Evolutionary conservation across 1,284 basidiomycete genomes (phyloP), one percentile per base, ranked within the genome.

Genomic region (Phlebopus sp.): DNA sequence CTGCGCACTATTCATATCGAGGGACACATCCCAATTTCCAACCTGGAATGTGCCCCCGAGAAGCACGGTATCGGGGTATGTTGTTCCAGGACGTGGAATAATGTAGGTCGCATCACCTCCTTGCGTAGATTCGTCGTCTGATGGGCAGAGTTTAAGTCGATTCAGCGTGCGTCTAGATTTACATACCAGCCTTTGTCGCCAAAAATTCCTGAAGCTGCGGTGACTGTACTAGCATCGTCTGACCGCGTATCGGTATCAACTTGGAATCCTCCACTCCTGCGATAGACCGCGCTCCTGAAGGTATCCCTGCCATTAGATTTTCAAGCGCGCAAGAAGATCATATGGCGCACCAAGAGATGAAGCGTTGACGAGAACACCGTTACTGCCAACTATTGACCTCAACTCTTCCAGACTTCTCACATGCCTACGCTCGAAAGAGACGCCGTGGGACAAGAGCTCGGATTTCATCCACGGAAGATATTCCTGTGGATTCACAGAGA

Each of bases 221-320:
- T 2, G 81, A 78, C 44, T 75, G 62, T 21, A 83, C 76, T 21
- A 86, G 68, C 17, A 88, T 78, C 0, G 82, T 78, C 64, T 90
- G 87, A 1, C 87, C 87, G n/a, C 83, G 74, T 50, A 86, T 80
- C 4, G 87, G 86, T 57, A 75, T 76, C 19, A 85, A 71, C 14
- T 62, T 63, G 37, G 59, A 57, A 55, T 84, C 80, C 46, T 81
- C 72, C 8, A 88, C 79, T 7, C 82, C 84, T n/a, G 81, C 68
- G 30, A 86, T 69, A 3, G 76, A 76, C 23, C 69, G 68, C 2
- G 82, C 74, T 18, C 82, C 82, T 79, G 40, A n/a, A 31, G 34
- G 32, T 19, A 9, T 27, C 15, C 34, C n/a, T 32, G 17, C 32
- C 15, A 41, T 46, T 21, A 49, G 15, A 5, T 38, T 37, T 1